Base-by-base conservation (phyloP, 345 rosid species). In the Hevea brasiliensis region DNA sequence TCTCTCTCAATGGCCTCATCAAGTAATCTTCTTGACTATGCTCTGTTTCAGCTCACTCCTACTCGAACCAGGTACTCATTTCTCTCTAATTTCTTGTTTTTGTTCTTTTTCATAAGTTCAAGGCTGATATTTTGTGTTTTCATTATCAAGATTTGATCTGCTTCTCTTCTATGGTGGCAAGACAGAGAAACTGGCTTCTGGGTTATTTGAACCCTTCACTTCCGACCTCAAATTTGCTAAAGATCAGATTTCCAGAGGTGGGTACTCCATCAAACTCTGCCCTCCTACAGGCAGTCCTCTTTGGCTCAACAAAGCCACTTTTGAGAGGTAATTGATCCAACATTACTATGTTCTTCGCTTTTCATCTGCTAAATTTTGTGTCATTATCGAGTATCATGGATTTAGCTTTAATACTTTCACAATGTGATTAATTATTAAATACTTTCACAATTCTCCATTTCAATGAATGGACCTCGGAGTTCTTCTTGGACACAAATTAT, bases 281-380 rank as follows among this genome's bases (percentile, higher is more conserved):
- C 98, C 97, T 47, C 90, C 92, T 3, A 14, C 77, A 26, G 57
- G 51, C 65, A 81, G 35, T 63, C 82, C 91, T 26, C 76, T 87
- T 61, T 92, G 94, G 96, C 90, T 90, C 86, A 89, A 94, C 72
- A 93, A 93, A 81, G 86, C 87, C 69, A 93, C 97, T 53, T 89
- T 90, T 77, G 86, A 88, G 82, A 88, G 93, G 97, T 93, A 82
- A 72, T 61, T 27, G n/a, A n/a, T n/a, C n/a, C n/a, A n/a, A n/a
- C n/a, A n/a, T n/a, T n/a, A n/a, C n/a, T n/a, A n/a, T n/a, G n/a
- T n/a, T n/a, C n/a, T n/a, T n/a, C n/a, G n/a, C n/a, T n/a, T n/a
- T n/a, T n/a, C n/a, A n/a, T n/a, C n/a, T n/a, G n/a, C n/a, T n/a
- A n/a, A n/a, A n/a, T n/a, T n/a, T n/a, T n/a, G n/a, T n/a, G n/a